phyloP scores from a whole-genome alignment of 1,284 basidiomycete genomes.

The Thelephora terrestris region DNA sequence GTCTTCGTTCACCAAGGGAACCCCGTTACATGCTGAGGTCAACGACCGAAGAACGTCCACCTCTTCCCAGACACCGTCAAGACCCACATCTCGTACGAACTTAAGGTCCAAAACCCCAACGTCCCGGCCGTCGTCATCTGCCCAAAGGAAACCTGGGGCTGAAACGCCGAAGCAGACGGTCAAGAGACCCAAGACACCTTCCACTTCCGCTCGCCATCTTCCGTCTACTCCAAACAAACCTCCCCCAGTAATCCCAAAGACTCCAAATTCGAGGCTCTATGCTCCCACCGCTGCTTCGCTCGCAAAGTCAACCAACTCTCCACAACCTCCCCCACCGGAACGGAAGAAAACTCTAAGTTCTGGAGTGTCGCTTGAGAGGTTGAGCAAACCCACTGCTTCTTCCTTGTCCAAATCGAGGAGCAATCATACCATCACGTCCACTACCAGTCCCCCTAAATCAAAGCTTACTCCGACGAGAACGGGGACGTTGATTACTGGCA shows the following conservation, averaged over 20 bases:
- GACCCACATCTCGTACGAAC: too few relatives aligned
- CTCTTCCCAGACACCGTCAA: too few relatives aligned
- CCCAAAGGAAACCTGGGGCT: too few relatives aligned
- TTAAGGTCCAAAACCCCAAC: too few relatives aligned
- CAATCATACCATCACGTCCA: conserved; percentile 12
- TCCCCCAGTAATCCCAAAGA: not conserved
- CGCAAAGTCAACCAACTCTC: conserved; percentile 47
- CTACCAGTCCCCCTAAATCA: conserved; percentile 8
- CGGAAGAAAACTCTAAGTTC: conserved; percentile 40
- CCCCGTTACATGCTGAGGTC: too few relatives aligned
- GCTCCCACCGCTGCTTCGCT: conserved; percentile 73
- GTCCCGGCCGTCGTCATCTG: too few relatives aligned
- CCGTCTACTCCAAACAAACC: not conserved
- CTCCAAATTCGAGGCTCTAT: conserved; percentile 37
- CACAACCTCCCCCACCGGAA: conserved; percentile 33
- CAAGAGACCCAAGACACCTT: not conserved
- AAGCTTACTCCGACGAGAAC: conserved; percentile 14
- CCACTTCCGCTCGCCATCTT: not conserved
- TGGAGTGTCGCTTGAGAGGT: conserved; percentile 42
- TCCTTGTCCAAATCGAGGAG: conserved; percentile 44
- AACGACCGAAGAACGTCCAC: too few relatives aligned
- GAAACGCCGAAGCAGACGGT: not conserved
- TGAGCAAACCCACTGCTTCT: conserved; percentile 70
- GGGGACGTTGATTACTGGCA: conserved; percentile 9
- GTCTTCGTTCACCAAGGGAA: too few relatives aligned